phyloP scores from a whole-genome alignment of 192 early-diverging fungal genomes.

The Fimicolochytrium jonesii region DNA sequence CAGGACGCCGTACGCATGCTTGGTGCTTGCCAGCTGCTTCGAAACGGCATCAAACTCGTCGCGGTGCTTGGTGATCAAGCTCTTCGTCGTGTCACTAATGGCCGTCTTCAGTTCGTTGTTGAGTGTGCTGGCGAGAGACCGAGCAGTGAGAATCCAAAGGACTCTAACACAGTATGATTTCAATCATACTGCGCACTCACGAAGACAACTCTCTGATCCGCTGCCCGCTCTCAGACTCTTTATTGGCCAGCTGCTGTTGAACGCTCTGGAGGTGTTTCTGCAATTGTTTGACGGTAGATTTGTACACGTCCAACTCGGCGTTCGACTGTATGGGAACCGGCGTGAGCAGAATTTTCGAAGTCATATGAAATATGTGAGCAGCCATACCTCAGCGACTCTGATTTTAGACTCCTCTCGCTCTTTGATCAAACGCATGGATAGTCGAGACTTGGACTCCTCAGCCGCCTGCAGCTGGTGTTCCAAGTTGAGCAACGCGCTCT shows the following conservation, averaged over 20 bases:
- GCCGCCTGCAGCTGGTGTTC: slow-evolving; percentile 3
- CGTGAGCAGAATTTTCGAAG: background rate
- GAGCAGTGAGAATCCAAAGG: background rate
- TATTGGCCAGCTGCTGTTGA: slow-evolving; percentile 1
- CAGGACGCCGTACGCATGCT: slow-evolving; percentile 31
- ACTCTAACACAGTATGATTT: background rate
- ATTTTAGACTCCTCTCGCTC: slow-evolving; percentile 39
- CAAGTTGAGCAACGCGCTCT: background rate
- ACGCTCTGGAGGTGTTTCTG: slow-evolving; percentile 23
- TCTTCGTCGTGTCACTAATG: slow-evolving; percentile 18
- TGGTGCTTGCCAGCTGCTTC: slow-evolving; percentile 6
- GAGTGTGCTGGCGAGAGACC: background rate
- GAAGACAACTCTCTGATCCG: slow-evolving; percentile 25
- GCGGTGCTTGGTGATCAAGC: slow-evolving; percentile 18
- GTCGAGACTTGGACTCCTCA: slow-evolving; percentile 30
- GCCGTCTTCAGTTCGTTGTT: slow-evolving; percentile 16
- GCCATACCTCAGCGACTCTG: slow-evolving; percentile 33
- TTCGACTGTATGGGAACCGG: background rate
- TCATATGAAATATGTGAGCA: background rate
- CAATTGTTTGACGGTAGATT: slow-evolving; percentile 30
- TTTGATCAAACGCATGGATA: slow-evolving; percentile 34
- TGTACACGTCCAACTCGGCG: slow-evolving; percentile 14
- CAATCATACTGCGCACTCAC: slow-evolving; percentile 4
- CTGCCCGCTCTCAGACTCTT: slow-evolving; percentile 17
- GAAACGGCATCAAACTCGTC: slow-evolving; percentile 31